Evolutionary conservation across 352 stramenopile genomes (phyloP).

Genomic region (Pythium vanterpoolii): DNA sequence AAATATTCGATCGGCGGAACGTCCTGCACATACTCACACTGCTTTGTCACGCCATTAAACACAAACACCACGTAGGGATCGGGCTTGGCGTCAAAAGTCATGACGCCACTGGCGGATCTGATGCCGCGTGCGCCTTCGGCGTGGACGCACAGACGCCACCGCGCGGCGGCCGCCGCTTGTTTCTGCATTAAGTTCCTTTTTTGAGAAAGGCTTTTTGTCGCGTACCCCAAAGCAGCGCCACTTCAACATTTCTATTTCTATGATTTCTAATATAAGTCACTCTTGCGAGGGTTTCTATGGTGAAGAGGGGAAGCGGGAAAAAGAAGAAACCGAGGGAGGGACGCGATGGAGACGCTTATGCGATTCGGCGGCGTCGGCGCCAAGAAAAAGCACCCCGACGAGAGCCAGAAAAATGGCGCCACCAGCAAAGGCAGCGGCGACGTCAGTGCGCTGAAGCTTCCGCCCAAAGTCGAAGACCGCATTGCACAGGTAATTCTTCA

Average conservation of each 20-base stretch:
- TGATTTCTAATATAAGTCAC: conserved; percentile 17
- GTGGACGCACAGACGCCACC: conserved; percentile 31
- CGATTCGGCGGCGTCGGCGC: conserved; percentile 23
- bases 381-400: conserved; percentile 24
- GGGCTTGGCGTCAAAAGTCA: conserved; percentile 35
- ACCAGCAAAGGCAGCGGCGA: conserved; percentile 2
- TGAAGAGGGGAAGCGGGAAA: neutral
- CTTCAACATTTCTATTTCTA: conserved; percentile 8
- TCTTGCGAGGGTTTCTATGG: neutral
- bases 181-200: conserved; percentile 18
- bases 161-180: conserved; percentile 4
- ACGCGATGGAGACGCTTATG: conserved; percentile 23
- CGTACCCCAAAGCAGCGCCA: neutral
- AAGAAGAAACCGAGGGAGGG: neutral
- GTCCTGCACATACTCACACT: conserved; percentile 34
- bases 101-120: conserved; percentile 25
- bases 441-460: conserved; percentile 42
- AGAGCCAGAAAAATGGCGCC: conserved; percentile 3
- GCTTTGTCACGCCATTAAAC: conserved; percentile 26
- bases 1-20: conserved; percentile 45
- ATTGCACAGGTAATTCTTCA: conserved; percentile 37
- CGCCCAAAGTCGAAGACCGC: conserved; percentile 45
- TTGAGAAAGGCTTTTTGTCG: too few species aligned
- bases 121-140: conserved; percentile 38
- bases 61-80: conserved; percentile 46